Base-by-base conservation (phyloP, 495 filamentous ascomycete genomes). In the Podospora anserina region DNA sequence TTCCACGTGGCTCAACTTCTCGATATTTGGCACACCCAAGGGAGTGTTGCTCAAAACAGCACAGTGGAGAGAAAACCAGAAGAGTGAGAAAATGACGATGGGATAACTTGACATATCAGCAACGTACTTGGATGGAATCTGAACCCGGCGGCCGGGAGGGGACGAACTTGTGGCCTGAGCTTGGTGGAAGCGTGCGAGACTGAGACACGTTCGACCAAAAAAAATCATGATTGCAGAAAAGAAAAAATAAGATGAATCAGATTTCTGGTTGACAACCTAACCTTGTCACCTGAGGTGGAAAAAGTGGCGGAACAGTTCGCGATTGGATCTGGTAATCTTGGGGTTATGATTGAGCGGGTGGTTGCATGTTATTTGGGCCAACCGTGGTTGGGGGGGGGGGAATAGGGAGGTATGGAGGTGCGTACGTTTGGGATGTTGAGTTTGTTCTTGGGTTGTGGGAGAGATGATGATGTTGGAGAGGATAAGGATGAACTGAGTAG, bases 121-220 rank as follows among this genome's bases (percentile, higher is more conserved):
- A 49, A 49, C 7, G 3, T 49, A 49, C 39, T 49, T 49, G 13
- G 6, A 49, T 49, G 15, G 15, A 49, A 49, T 13, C 39, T 49
- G 39, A 58, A 58, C 55, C 55, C 13, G 5, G 7, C 55, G 55
- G 30, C 30, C 4, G 55, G 55, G 66, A 74, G 68, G 72, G 72
- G 72, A 79, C 73, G 78, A 82, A 81, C 81, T 69, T 69, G 59
- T 83, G 81, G 77, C 70, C 78, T 77, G 69, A 75, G 81, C 80
- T 76, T 70, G 71, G 78, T 64, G 27, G 61, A 65, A 59, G 63
- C 30, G 7, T 32, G 30, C 6, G 53, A 55, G 49, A 32, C 34
- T 28, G 11, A 54, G 66, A 59, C 61, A 61, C 19, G 63, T 58
- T 58, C 55, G 55, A 20, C 55, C 55, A 58, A 18, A 19, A 16